Conservation (phyloP, 352 stramenopile species). For the Phytophthora aleatoria region DNA sequence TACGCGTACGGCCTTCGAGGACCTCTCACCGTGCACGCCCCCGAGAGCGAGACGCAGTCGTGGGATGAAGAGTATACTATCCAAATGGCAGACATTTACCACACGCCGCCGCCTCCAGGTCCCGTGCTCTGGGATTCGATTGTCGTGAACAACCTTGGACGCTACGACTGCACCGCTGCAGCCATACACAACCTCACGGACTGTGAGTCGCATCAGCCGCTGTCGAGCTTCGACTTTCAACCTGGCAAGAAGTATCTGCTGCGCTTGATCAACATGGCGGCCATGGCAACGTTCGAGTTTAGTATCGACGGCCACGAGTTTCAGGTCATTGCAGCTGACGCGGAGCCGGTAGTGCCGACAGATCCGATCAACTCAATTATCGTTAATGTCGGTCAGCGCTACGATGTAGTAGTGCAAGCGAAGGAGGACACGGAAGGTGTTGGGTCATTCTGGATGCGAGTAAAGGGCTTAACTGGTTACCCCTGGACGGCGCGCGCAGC, state of each 20-base stretch:
- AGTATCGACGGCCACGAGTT: constrained; percentile 45
- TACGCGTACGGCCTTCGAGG: constrained; percentile 39
- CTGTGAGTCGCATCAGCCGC: constrained; percentile 1
- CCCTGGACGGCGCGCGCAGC: neutral
- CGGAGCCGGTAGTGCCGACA: constrained; percentile 19
- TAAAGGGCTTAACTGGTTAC: neutral
- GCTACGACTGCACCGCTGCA: constrained; percentile 31
- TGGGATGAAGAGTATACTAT: constrained; percentile 37
- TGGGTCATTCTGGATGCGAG: neutral
- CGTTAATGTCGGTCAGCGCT: constrained; percentile 36
- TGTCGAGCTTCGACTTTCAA: constrained; percentile 28
- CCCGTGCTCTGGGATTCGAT: constrained; percentile 30
- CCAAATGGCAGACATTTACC: constrained; percentile 38
- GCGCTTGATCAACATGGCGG: constrained; percentile 36
- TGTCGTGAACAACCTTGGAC: constrained; percentile 35
- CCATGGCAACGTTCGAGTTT: constrained; percentile 35
- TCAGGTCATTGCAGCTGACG: constrained; percentile 32
- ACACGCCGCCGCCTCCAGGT: constrained; percentile 13
- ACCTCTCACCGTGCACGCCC: constrained; percentile 36
- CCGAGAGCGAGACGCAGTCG: constrained; percentile 3
- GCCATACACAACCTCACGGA: neutral
- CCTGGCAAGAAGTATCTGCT: constrained; percentile 32
- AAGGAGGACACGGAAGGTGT: constrained; percentile 4
- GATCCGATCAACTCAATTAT: constrained; percentile 23
- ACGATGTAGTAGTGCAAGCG: constrained; percentile 32